phyloP scores from a whole-genome alignment of 371 early-diverging fungal species.

The Lichtheimia hyalospora region DNA sequence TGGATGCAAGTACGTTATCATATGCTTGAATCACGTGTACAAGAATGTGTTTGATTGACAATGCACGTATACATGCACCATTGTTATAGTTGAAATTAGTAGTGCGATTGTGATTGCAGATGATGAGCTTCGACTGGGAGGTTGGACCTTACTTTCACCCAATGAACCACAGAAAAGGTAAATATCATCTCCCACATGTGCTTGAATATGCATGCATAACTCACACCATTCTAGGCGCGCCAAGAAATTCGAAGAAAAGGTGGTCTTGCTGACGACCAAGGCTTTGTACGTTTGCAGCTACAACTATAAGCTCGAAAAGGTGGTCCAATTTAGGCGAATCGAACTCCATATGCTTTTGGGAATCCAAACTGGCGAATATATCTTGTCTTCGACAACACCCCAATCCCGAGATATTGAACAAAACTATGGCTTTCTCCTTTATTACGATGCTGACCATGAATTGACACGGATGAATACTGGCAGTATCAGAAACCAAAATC shows the following conservation, averaged over 20 bases:
- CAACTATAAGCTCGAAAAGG: slow-evolving; percentile 72
- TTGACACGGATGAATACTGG: slow-evolving; percentile 59
- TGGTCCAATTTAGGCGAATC: slow-evolving; percentile 66
- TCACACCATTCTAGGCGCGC: slow-evolving; percentile 4
- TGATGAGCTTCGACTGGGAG: slow-evolving; percentile 51
- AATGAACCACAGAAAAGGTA: slow-evolving; percentile 35
- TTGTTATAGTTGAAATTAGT: slow-evolving; percentile 45
- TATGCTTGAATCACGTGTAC: too few relatives aligned
- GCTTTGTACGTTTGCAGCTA: slow-evolving; percentile 77
- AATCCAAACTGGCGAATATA: slow-evolving; percentile 65
- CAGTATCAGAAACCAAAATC: slow-evolving; percentile 52
- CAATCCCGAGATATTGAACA: slow-evolving; percentile 42
- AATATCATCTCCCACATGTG: neutral
- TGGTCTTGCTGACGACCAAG: slow-evolving; percentile 64
- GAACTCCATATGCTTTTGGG: slow-evolving; percentile 54
- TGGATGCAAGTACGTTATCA: slow-evolving; percentile 42
- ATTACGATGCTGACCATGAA: slow-evolving; percentile 52
- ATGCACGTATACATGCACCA: too few relatives aligned
- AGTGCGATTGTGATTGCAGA: slow-evolving; percentile 63
- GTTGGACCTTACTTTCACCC: slow-evolving; percentile 68
- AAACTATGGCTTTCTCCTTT: slow-evolving; percentile 60
- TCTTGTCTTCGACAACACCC: slow-evolving; percentile 45
- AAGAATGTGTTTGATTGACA: too few relatives aligned
- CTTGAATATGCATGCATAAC: neutral
- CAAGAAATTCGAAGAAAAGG: slow-evolving; percentile 67